Conservation (phyloP, 140 eudicot genomes). For the Erigeron philadelphicus region DNA sequence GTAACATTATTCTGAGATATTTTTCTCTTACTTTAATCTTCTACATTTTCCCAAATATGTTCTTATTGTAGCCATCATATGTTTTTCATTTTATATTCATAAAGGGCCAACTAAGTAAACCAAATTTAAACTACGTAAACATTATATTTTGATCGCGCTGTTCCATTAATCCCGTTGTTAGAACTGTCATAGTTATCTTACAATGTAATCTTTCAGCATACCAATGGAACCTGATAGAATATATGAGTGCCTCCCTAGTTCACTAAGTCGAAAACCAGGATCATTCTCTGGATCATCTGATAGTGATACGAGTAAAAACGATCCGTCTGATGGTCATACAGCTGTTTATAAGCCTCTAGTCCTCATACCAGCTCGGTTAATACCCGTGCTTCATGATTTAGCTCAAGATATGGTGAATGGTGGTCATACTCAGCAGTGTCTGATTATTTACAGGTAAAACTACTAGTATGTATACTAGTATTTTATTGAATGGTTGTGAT, state of each 20-base stretch:
- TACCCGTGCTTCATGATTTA: constrained; percentile 78
- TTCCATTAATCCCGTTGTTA: no score
- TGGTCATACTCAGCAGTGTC: constrained; percentile 67
- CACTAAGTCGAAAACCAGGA: constrained; percentile 79
- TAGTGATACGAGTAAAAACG: constrained; percentile 45
- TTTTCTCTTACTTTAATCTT: neutral
- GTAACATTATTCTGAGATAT: neutral
- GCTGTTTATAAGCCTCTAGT: constrained; percentile 79
- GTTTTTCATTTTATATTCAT: neutral
- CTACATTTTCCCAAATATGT: neutral
- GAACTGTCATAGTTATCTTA: no score
- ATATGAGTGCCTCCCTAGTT: constrained; percentile 81
- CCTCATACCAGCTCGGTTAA: constrained; percentile 82
- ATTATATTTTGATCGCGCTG: no score
- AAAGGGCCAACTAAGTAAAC: neutral
- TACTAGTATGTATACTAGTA: neutral
- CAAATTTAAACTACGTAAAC: no score
- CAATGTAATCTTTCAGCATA: constrained; percentile 31
- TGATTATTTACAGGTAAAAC: constrained; percentile 69
- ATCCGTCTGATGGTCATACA: constrained; percentile 42
- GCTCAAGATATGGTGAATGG: constrained; percentile 89
- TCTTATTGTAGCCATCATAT: neutral
- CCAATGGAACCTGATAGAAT: constrained; percentile 88
- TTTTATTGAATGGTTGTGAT: neutral
- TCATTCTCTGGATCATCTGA: constrained; percentile 80